Conservation (phyloP, 805 yeast genomes). For the Suhomyces sp. region DNA sequence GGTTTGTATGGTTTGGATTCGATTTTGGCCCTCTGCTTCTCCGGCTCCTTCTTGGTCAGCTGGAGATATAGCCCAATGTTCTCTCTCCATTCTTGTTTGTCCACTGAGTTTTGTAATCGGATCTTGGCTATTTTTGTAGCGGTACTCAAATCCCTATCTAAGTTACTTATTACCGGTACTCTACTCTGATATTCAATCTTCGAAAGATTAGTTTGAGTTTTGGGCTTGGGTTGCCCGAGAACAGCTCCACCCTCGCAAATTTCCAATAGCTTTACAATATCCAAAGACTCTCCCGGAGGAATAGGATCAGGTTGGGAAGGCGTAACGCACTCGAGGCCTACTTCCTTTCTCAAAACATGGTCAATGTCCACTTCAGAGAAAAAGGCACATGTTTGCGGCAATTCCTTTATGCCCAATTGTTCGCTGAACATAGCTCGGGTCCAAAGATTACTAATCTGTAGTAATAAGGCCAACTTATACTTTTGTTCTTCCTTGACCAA, state of each 20-base stretch:
- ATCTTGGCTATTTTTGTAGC: slow-evolving; percentile 19
- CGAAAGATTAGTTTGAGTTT: slow-evolving; percentile 2
- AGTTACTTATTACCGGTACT: slow-evolving; percentile 12
- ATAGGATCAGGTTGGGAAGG: slow-evolving; percentile 71
- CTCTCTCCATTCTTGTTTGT: slow-evolving; percentile 24
- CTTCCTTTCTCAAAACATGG: slow-evolving; percentile 84
- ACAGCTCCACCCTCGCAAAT: slow-evolving; percentile 20
- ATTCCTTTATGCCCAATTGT: slow-evolving; percentile 80
- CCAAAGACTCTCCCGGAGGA: slow-evolving; percentile 74
- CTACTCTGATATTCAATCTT: slow-evolving; percentile 11
- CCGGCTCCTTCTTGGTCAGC: slow-evolving; percentile 3
- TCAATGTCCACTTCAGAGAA: slow-evolving; percentile 94
- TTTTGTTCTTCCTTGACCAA: slow-evolving; percentile 70
- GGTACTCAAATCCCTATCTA: slow-evolving; percentile 15
- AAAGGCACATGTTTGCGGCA: slow-evolving; percentile 95
- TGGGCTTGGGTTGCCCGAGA: slow-evolving; percentile 1
- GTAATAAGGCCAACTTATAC: slow-evolving; percentile 72
- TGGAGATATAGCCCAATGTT: slow-evolving; percentile 15
- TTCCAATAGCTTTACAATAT: slow-evolving; percentile 52
- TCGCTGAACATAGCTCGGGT: slow-evolving; percentile 94
- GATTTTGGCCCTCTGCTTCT: background rate
- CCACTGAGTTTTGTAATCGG: slow-evolving; percentile 26
- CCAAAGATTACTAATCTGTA: slow-evolving; percentile 92
- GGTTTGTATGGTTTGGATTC: background rate
- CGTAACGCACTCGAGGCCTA: slow-evolving; percentile 84